A percentile compares a stretch with the other conserved stretches of the same genome.
phyloP scores from a whole-genome alignment of 352 stramenopile genomes.

The Phytopythium cucurbitacearum region DNA sequence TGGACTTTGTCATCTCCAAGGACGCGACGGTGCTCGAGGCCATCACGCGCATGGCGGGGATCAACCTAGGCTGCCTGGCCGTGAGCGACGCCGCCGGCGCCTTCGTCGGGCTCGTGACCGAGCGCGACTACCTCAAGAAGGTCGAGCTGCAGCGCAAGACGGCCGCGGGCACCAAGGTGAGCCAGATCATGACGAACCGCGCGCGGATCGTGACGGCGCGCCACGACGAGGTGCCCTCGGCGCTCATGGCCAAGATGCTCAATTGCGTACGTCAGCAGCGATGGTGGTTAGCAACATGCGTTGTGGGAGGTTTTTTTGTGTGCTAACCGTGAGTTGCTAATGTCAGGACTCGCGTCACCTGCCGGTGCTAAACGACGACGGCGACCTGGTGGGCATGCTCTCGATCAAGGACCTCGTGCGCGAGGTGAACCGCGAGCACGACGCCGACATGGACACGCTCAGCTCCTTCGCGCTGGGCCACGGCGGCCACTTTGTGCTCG shows the following conservation, averaged over 20 bases:
- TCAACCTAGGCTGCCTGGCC: constrained; percentile 91
- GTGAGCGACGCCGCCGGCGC: constrained; percentile 86
- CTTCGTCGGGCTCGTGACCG: constrained; percentile 90
- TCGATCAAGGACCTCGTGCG: constrained; percentile 93
- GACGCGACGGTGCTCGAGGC: constrained; percentile 92
- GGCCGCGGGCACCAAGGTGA: constrained; percentile 78
- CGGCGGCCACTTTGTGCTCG: constrained; percentile 79
- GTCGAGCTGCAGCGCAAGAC: constrained; percentile 92
- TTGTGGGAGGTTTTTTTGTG: neutral
- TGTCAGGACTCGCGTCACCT: constrained; percentile 91
- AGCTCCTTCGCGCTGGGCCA: constrained; percentile 72
- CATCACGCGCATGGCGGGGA: constrained; percentile 93
- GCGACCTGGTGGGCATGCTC: constrained; percentile 90
- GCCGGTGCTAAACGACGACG: constrained; percentile 90
- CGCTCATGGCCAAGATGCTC: constrained; percentile 96
- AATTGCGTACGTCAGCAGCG: constrained; percentile 49
- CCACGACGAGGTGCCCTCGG: constrained; percentile 80
- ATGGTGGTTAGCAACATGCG: neutral
- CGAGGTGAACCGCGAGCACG: constrained; percentile 77
- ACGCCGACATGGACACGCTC: constrained; percentile 77
- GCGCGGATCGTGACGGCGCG: constrained; percentile 89
- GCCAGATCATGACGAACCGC: constrained; percentile 93
- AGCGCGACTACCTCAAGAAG: constrained; percentile 96
- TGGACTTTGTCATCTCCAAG: constrained; percentile 94
- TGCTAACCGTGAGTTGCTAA: constrained; percentile 2